Percentiles rank a stretch among this genome's conserved stretches.
Conservation (phyloP, 2,329 filamentous ascomycete species). For the Phaeosphaeriaceae sp. region DNA sequence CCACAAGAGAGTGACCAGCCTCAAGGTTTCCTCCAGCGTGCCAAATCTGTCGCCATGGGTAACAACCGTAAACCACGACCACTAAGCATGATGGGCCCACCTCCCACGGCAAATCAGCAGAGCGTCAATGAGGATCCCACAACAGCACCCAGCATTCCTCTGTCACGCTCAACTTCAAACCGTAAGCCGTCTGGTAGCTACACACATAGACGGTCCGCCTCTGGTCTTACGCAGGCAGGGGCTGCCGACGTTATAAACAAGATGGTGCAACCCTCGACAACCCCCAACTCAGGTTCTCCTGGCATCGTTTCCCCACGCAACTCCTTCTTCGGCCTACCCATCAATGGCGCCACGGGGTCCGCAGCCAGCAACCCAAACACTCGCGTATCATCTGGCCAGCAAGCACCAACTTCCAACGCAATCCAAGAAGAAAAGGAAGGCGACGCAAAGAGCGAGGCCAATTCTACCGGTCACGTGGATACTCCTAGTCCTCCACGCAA, state of each 20-base stretch:
- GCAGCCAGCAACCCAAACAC: constrained; percentile 44
- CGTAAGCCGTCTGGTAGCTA: constrained; percentile 45
- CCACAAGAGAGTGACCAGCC: constrained; percentile 59
- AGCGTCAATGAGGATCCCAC: constrained; percentile 65
- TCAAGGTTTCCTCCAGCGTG: constrained; percentile 60
- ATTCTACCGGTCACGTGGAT: constrained; percentile 39
- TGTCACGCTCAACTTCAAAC: constrained; percentile 63
- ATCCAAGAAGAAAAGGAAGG: constrained; percentile 45
- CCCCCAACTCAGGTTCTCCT: constrained; percentile 56
- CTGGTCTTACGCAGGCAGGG: constrained; percentile 55
- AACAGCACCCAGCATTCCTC: constrained; percentile 77
- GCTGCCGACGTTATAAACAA: constrained; percentile 81
- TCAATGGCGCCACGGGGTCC: constrained; percentile 37
- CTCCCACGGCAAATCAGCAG: constrained; percentile 22
- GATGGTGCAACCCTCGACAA: constrained; percentile 74
- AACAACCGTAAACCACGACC: constrained; percentile 53
- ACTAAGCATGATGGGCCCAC: constrained; percentile 41
- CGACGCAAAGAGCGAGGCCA: constrained; percentile 30
- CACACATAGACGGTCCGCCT: constrained; percentile 52
- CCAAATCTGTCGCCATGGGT: constrained; percentile 64
- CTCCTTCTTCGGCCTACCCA: constrained; percentile 51
- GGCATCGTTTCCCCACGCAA: constrained; percentile 45
- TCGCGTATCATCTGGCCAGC: constrained; percentile 42
- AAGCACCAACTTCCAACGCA: constrained; percentile 16
- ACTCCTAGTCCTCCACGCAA: constrained; percentile 60